Percentiles rank a stretch among this genome's conserved stretches.
These are phyloP conservation scores for Amborella trichopoda DNA, from an alignment of 164 flowering plant genomes.

Conservation along the genomic window DNA sequence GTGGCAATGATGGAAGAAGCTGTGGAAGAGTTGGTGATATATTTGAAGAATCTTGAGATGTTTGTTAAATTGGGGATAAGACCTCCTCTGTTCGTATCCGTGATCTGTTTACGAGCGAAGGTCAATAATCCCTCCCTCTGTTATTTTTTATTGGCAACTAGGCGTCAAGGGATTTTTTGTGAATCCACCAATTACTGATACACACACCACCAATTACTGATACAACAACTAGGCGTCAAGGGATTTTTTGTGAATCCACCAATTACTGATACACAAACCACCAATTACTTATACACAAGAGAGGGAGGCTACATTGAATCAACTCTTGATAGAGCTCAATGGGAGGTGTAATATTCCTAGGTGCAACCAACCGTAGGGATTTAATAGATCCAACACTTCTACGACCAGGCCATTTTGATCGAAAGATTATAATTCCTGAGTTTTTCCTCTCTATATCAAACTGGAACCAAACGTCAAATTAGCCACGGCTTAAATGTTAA, in stretches of 20 bases:
- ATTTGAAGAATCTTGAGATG: slow-evolving; percentile 88
- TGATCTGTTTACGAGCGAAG: slow-evolving; percentile 88
- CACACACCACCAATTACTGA: too few species aligned
- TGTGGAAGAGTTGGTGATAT: slow-evolving; percentile 91
- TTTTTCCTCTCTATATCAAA: too few species aligned
- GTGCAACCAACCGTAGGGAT: slow-evolving; percentile 94
- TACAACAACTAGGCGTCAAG: slow-evolving; percentile 84
- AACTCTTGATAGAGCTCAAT: slow-evolving; percentile 91
- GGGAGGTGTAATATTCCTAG: slow-evolving; percentile 96
- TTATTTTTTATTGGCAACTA: slow-evolving; percentile 18
- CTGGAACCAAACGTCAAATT: too few species aligned
- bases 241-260: slow-evolving; percentile 48
- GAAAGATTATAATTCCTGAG: too few species aligned
- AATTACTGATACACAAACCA: slow-evolving; percentile 55
- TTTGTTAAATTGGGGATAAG: slow-evolving; percentile 92
- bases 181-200: slow-evolving; percentile 49
- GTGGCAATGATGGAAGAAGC: slow-evolving; percentile 98
- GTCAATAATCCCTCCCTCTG: slow-evolving; percentile 49
- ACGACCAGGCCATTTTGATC: slow-evolving; percentile 97
- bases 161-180: slow-evolving; percentile 79
- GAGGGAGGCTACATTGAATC: slow-evolving; percentile 94
- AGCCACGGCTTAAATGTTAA: too few species aligned
- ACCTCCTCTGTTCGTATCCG: slow-evolving; percentile 96
- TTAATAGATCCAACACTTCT: slow-evolving; percentile 97
- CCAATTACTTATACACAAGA: slow-evolving; percentile 96